phyloP scores from a whole-genome alignment of 1,284 basidiomycete genomes.

The Phlebopus sp. region DNA sequence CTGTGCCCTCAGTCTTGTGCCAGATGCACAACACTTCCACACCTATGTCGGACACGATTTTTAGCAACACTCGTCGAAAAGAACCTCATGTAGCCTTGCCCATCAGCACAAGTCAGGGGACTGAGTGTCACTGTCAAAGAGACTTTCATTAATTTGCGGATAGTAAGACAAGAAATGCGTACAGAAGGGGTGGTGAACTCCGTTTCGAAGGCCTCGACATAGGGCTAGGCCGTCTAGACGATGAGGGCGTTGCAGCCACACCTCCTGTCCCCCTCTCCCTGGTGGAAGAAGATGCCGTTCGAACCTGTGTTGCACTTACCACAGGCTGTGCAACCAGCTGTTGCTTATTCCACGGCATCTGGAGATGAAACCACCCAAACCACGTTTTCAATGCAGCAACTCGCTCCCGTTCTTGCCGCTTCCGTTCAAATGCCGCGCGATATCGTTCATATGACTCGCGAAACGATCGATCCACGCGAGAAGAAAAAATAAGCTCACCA shows the following conservation, averaged over 20 bases:
- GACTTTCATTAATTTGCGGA: slow-evolving; percentile 28
- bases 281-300: slow-evolving; percentile 30
- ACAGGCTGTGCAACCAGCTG: slow-evolving; percentile 13
- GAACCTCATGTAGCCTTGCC: too few species aligned
- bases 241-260: slow-evolving; percentile 36
- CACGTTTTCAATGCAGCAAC: slow-evolving; percentile 41
- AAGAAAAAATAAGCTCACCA: slow-evolving; percentile 95
- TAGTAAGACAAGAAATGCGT: slow-evolving; percentile 17
- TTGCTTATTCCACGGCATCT: slow-evolving; percentile 40
- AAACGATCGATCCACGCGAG: slow-evolving; percentile 79
- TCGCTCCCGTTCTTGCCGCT: slow-evolving; percentile 65
- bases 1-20: background rate
- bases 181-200: slow-evolving; percentile 25
- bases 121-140: slow-evolving; percentile 14
- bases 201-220: slow-evolving; percentile 35
- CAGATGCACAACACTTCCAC: too few species aligned
- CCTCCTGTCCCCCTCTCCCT: slow-evolving; percentile 33
- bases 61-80: background rate
- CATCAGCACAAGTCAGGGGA: slow-evolving; percentile 9
- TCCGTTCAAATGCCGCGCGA: slow-evolving; percentile 85
- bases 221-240: slow-evolving; percentile 43
- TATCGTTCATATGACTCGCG: slow-evolving; percentile 93
- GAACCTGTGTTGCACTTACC: slow-evolving; percentile 19
- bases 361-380: slow-evolving; percentile 40
- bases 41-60: background rate